Percentiles rank a stretch among this genome's conserved stretches.
These are phyloP conservation scores for Strobilomyces dryophilus DNA, from an alignment of 768 basidiomycete genomes.

Conservation along the genomic window DNA sequence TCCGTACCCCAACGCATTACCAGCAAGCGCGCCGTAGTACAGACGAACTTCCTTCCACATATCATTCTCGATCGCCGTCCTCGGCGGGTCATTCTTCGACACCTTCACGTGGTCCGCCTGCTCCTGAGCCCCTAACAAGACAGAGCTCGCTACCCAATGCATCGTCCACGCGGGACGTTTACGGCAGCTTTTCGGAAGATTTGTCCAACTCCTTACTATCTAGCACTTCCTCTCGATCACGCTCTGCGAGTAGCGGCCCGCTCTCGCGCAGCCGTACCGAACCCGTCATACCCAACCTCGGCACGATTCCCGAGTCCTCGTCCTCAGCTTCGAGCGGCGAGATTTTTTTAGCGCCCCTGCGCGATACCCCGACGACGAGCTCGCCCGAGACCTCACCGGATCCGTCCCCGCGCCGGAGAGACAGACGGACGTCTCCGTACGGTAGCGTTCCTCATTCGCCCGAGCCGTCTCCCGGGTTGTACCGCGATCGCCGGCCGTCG, in stretches of 20 bases:
- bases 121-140: constrained; percentile 19
- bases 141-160: constrained; percentile 25
- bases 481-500: constrained; percentile 24
- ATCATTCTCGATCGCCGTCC: constrained; percentile 25
- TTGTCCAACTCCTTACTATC: constrained; percentile 18
- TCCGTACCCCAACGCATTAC: constrained; percentile 68
- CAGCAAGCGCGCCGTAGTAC: constrained; percentile 22
- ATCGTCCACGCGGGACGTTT: constrained; percentile 15
- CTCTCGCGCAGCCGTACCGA: constrained; percentile 30
- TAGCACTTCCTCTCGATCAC: constrained; percentile 13
- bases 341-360: constrained; percentile 23
- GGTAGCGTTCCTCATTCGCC: constrained; percentile 13
- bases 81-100: constrained; percentile 12
- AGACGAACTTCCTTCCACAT: constrained; percentile 18
- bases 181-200: constrained; percentile 26
- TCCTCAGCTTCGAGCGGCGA: constrained; percentile 23
- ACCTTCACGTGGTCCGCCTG: constrained; percentile 17
- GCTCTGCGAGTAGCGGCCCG: constrained; percentile 5
- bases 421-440: constrained; percentile 23
- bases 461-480: constrained; percentile 25
- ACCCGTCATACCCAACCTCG: constrained; percentile 21
- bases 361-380: constrained; percentile 6
- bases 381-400: constrained; percentile 24
- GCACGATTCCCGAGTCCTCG: constrained; percentile 27
- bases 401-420: constrained; percentile 27